Evolutionary conservation across 1,139 yeast genomes (phyloP).

Genomic region (Casaregolazyma suthepensis): DNA sequence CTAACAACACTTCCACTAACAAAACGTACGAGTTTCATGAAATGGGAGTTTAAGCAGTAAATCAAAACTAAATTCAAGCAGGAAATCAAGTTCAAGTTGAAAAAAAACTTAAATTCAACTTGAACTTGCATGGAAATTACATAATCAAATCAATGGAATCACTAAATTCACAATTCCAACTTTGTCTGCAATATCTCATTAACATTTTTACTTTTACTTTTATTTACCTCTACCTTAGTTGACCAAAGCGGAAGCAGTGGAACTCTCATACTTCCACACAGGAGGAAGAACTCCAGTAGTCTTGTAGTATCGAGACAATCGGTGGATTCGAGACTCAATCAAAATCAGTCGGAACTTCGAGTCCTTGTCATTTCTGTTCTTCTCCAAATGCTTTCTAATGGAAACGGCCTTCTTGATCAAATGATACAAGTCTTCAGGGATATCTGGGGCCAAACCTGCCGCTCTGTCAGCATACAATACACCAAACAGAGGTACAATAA

Average conservation of each 20-base stretch:
- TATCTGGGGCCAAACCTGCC: slow-evolving; percentile 88
- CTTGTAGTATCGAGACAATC: slow-evolving; percentile 99
- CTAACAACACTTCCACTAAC: no score
- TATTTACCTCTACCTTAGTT: slow-evolving; percentile 13
- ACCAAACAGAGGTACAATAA: slow-evolving; percentile 36
- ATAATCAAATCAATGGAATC: no score
- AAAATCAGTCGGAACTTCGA: slow-evolving; percentile 99
- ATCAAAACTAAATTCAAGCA: no score
- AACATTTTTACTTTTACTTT: slow-evolving; percentile 1
- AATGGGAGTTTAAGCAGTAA: no score
- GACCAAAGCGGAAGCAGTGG: slow-evolving; percentile 99
- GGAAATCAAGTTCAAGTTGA: no score
- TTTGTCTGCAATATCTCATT: no score
- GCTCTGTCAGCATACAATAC: slow-evolving; percentile 33
- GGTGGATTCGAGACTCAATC: slow-evolving; percentile 99
- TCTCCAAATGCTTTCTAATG: slow-evolving; percentile 99
- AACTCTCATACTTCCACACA: slow-evolving; percentile 99
- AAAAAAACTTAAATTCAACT: no score
- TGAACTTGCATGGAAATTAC: no score
- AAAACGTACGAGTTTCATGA: no score
- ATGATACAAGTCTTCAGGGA: slow-evolving; percentile 99
- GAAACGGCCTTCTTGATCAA: slow-evolving; percentile 99
- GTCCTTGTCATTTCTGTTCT: slow-evolving; percentile 99
- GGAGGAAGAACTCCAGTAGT: slow-evolving; percentile 98
- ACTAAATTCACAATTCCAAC: no score